Evolutionary conservation across 352 stramenopile species (phyloP), one percentile per base, ranked within the genome.

Genomic region (Phytophthora europaea): DNA sequence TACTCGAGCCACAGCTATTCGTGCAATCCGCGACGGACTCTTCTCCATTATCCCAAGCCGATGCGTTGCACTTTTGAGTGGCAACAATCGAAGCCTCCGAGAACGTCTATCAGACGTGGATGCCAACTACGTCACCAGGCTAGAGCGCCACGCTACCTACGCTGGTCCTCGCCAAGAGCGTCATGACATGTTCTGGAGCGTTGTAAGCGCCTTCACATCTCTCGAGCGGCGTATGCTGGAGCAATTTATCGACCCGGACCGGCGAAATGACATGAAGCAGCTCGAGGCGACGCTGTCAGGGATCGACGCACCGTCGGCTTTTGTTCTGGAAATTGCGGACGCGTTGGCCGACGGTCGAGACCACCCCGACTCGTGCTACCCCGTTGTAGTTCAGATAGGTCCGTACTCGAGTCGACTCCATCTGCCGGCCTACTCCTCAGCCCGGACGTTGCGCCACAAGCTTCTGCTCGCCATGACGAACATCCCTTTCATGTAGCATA

Each of bases 401-500:
- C 61, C 58, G 1, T 36, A 58, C n/a, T 65, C 55, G 45, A 84
- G 77, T 51, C 77, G 79, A 12, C 69, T 93, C 7, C 84, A 94
- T 48, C 31, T 95, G 6, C 85, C 87, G 4, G 65, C 58, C n/a
- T 94, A 95, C 67, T 88, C 89, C 22, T 82, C 75, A 9, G 28
- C 65, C 4, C 63, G 67, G 13, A 77, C 78, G 26, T 73, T 94
- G 34, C 83, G 80, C 10, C 78, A 88, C 47, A 93, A 94, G 57
- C 74, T 95, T 22, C 50, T 85, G 15, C 62, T 94, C 6, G 81
- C 80, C 15, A 93, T 93, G 77, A 84, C 73, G 12, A 82, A 77
- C 52, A 66, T 53, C 20, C 47, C 47, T 9, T 53, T 53, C 47
- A 53, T 53, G 47, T 53, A 53, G 45, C 45, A 48, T 48, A 48